These are phyloP conservation scores for Aureobasidium sp. DNA, from an alignment of 2,329 filamentous ascomycete species.

Conservation along the genomic window DNA sequence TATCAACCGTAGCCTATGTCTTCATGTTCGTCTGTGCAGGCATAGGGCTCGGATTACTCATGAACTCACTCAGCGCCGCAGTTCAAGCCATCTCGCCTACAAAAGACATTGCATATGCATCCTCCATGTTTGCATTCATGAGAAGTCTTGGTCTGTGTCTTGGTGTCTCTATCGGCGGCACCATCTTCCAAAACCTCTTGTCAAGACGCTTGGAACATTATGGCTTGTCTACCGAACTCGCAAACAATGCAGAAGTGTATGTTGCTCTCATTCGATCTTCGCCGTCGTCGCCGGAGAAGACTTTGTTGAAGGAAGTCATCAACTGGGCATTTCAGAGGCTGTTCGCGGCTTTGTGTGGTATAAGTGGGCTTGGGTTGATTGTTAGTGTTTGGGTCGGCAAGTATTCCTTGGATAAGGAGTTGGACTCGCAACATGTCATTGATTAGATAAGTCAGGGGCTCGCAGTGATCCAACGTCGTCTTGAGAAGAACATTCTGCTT, in stretches of 20 bases:
- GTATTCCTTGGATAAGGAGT: conserved; percentile 15
- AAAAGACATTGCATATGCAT: conserved; percentile 35
- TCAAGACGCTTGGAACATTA: conserved; percentile 14
- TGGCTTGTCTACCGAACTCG: conserved; percentile 17
- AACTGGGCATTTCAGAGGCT: conserved; percentile 21
- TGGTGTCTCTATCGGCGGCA: conserved; percentile 39
- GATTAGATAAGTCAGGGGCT: neutral
- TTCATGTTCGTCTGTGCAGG: conserved; percentile 37
- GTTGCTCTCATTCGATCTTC: conserved; percentile 19
- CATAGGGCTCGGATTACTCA: conserved; percentile 37
- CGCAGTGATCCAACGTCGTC: too few species aligned
- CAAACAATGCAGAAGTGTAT: conserved; percentile 21
- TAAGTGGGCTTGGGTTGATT: conserved; percentile 22
- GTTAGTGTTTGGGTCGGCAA: conserved; percentile 16
- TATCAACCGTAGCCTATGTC: conserved; percentile 33
- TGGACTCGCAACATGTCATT: neutral
- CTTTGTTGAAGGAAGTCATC: conserved; percentile 16
- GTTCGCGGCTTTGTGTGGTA: conserved; percentile 22
- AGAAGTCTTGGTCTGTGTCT: conserved; percentile 44
- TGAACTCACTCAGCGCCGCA: conserved; percentile 39
- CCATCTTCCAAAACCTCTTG: conserved; percentile 35
- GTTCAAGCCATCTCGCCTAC: conserved; percentile 33
- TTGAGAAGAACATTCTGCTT: too few species aligned
- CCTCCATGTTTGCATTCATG: conserved; percentile 40
- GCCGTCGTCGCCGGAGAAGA: conserved; percentile 6